A percentile compares a stretch with the other conserved stretches of the same genome.
Evolutionary conservation across 2,329 filamentous ascomycete genomes (phyloP).

Genomic region (Clarireedia paspali): DNA sequence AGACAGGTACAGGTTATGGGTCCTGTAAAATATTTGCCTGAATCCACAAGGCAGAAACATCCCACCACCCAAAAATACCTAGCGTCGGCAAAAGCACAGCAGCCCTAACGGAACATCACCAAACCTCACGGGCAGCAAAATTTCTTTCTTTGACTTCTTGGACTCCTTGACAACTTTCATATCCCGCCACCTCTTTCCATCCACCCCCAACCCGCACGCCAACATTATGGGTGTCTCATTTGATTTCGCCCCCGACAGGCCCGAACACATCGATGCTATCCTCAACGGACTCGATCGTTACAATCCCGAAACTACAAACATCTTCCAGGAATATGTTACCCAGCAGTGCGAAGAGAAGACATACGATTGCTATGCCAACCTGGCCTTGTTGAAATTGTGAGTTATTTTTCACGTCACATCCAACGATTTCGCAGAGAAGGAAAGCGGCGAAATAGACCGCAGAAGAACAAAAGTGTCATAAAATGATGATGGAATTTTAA

Average conservation of each 20-base stretch:
- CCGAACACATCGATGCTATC: slow-evolving; percentile 85
- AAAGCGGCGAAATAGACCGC: neutral
- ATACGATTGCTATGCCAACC: slow-evolving; percentile 93
- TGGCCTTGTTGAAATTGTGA: slow-evolving; percentile 95
- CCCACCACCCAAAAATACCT: neutral
- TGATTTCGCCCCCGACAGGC: slow-evolving; percentile 87
- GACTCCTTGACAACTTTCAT: slow-evolving; percentile 4
- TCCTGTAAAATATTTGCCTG: neutral
- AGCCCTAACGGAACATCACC: slow-evolving; percentile 7
- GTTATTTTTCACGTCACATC: slow-evolving; percentile 34
- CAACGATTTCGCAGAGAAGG: too few species aligned
- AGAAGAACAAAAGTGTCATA: slow-evolving; percentile 10
- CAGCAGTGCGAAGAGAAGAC: slow-evolving; percentile 93
- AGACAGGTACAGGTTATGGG: neutral
- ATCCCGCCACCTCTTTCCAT: neutral
- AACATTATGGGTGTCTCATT: slow-evolving; percentile 39
- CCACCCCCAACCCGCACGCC: neutral
- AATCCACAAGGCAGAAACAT: neutral
- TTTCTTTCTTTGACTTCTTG: slow-evolving; percentile 5
- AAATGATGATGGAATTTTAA: slow-evolving; percentile 73
- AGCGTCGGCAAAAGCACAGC: slow-evolving; percentile 11
- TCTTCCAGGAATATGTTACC: slow-evolving; percentile 90
- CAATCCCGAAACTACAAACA: slow-evolving; percentile 90
- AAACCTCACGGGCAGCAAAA: slow-evolving; percentile 4
- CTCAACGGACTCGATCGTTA: slow-evolving; percentile 97